Conservation (phyloP, 495 filamentous ascomycete species). For the Darksidea phi region DNA sequence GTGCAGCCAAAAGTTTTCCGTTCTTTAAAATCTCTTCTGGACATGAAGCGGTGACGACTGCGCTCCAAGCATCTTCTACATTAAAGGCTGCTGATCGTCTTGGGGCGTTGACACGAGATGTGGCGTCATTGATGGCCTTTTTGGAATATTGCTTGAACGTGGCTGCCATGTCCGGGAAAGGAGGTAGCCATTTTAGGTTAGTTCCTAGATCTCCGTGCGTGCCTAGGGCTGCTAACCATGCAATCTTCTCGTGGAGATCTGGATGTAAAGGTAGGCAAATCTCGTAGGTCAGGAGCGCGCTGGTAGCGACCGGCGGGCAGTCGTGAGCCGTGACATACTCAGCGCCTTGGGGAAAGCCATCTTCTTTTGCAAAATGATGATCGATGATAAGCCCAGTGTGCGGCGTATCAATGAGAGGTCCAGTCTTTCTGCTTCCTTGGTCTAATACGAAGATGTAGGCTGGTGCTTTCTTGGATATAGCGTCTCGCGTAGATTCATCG, state of each 20-base stretch:
- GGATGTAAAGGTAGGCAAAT: slow-evolving; percentile 54
- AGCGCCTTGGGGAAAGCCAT: slow-evolving; percentile 53
- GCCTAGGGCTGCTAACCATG: slow-evolving; percentile 56
- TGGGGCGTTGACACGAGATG: slow-evolving; percentile 59
- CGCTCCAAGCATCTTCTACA: slow-evolving; percentile 56
- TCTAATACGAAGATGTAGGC: slow-evolving; percentile 59
- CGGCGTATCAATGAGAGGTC: slow-evolving; percentile 48
- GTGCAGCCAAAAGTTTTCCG: slow-evolving; percentile 46
- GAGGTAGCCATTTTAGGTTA: slow-evolving; percentile 56
- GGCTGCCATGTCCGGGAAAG: slow-evolving; percentile 58
- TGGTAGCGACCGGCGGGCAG: slow-evolving; percentile 58
- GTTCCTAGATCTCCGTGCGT: slow-evolving; percentile 62
- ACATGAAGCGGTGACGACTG: slow-evolving; percentile 44
- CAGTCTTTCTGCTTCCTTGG: slow-evolving; percentile 55
- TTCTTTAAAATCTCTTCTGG: slow-evolving; percentile 52
- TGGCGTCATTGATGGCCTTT: slow-evolving; percentile 56
- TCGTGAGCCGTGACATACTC: slow-evolving; percentile 54
- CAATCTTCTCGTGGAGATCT: slow-evolving; percentile 47
- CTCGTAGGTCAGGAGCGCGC: slow-evolving; percentile 56
- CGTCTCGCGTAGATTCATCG: slow-evolving; percentile 46
- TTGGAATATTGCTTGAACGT: slow-evolving; percentile 57
- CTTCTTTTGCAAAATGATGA: slow-evolving; percentile 52
- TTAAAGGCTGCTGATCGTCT: slow-evolving; percentile 55
- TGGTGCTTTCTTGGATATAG: slow-evolving; percentile 50
- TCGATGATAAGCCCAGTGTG: slow-evolving; percentile 56